phyloP scores from a whole-genome alignment of 1,139 yeast species.

The Scheffersomyces insectosa region DNA sequence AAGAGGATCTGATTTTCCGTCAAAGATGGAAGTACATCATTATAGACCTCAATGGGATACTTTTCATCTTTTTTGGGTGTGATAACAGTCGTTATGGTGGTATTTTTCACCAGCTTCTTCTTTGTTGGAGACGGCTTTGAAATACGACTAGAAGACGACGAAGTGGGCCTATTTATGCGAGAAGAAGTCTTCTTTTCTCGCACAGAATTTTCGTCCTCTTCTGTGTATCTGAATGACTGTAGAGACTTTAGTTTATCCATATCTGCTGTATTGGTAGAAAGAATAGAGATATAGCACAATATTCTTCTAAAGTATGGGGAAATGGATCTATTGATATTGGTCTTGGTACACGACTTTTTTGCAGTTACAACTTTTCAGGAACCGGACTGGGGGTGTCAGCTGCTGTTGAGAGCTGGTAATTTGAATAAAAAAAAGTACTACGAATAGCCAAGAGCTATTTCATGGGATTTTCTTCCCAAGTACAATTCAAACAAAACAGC shows the following conservation, averaged over 20 bases:
- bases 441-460: no score
- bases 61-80: constrained; percentile 2
- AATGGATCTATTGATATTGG: neutral
- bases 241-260: constrained; percentile 1
- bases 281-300: neutral
- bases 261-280: neutral
- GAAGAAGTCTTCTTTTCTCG: no score
- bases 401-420: no score
- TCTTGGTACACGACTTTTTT: no score
- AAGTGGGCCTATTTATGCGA: no score
- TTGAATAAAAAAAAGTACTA: no score
- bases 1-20: constrained; percentile 28
- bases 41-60: neutral
- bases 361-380: no score
- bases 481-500: no score
- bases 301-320: neutral
- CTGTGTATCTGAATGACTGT: constrained; percentile 1
- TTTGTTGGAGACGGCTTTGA: neutral
- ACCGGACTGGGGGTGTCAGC: no score
- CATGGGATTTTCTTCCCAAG: no score
- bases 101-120: constrained; percentile 1
- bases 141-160: no score
- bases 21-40: neutral
- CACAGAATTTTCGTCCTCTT: constrained; percentile 2
- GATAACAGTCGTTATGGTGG: neutral